phyloP scores from a whole-genome alignment of 1,139 yeast species.

The Blastobotrys petasosporus region DNA sequence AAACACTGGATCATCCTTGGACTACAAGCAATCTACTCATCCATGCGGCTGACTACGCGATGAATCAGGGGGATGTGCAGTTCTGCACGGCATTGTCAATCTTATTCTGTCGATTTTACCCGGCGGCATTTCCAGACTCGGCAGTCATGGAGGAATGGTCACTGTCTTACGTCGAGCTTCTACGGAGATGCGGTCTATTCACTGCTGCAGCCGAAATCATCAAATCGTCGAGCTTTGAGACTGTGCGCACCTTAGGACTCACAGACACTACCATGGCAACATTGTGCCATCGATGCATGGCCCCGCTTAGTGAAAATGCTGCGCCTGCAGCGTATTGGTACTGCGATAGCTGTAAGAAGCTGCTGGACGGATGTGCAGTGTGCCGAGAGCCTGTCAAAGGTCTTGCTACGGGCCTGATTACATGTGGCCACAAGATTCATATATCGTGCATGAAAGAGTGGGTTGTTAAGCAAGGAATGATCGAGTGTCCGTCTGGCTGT shows the following conservation, averaged over 20 bases:
- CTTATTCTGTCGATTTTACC: slow-evolving; percentile 46
- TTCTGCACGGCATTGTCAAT: slow-evolving; percentile 56
- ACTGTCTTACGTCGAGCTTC: slow-evolving; percentile 49
- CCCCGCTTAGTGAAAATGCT: slow-evolving; percentile 38
- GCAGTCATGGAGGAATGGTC: slow-evolving; percentile 40
- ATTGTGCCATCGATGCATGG: slow-evolving; percentile 63
- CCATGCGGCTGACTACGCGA: slow-evolving; percentile 49
- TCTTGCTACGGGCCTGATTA: slow-evolving; percentile 56
- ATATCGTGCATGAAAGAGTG: slow-evolving; percentile 72
- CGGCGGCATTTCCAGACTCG: slow-evolving; percentile 22
- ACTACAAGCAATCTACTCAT: slow-evolving; percentile 39
- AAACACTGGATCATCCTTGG: slow-evolving; percentile 44
- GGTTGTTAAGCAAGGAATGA: slow-evolving; percentile 60
- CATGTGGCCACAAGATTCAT: slow-evolving; percentile 89
- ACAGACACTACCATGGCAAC: slow-evolving; percentile 55
- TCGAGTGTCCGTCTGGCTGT: slow-evolving; percentile 82
- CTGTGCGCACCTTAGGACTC: slow-evolving; percentile 43
- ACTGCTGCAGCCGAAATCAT: slow-evolving; percentile 54
- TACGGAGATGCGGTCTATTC: slow-evolving; percentile 50
- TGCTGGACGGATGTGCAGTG: slow-evolving; percentile 65
- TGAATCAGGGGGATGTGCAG: slow-evolving; percentile 59
- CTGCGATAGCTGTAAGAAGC: slow-evolving; percentile 62
- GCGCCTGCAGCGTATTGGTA: slow-evolving; percentile 51
- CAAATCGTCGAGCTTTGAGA: slow-evolving; percentile 40
- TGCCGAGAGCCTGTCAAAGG: slow-evolving; percentile 79